A percentile compares a stretch with the other conserved stretches of the same genome.
These are phyloP conservation scores for Cyberlindnera petersonii DNA, from an alignment of 805 yeast genomes.

Conservation along the genomic window DNA sequence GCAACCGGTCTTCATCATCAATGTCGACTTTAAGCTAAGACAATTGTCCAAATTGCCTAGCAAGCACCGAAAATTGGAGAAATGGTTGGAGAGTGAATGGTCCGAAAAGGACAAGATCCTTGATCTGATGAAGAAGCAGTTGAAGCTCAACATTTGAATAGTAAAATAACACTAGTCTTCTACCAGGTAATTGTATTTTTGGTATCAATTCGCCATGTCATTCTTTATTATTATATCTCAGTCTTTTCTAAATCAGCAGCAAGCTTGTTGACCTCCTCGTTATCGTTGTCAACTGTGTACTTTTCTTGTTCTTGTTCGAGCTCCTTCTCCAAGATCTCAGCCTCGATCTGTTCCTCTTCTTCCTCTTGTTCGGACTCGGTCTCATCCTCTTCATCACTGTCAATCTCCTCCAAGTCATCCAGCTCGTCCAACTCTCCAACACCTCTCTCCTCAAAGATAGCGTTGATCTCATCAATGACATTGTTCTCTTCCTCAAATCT, in stretches of 20 bases:
- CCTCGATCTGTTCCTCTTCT: conserved; percentile 35
- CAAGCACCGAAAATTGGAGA: conserved; percentile 55
- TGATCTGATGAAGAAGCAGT: conserved; percentile 35
- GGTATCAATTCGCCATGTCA: too few relatives aligned
- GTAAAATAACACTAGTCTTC: neutral
- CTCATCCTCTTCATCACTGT: conserved; percentile 56
- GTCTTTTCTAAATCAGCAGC: conserved; percentile 58
- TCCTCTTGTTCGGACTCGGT: conserved; percentile 37
- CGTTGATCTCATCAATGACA: conserved; percentile 54
- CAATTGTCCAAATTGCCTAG: conserved; percentile 45
- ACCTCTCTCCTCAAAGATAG: conserved; percentile 66
- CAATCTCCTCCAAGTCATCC: conserved; percentile 88
- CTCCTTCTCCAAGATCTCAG: conserved; percentile 35
- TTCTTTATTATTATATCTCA: conserved; percentile 32
- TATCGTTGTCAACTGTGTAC: conserved; percentile 39
- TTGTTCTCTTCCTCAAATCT: conserved; percentile 85
- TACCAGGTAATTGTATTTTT: neutral
- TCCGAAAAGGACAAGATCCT: conserved; percentile 56
- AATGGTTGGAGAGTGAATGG: conserved; percentile 79
- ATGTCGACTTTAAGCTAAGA: conserved; percentile 27
- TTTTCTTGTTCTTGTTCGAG: conserved; percentile 37
- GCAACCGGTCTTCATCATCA: conserved; percentile 28
- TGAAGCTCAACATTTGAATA: conserved; percentile 19
- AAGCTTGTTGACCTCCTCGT: conserved; percentile 49
- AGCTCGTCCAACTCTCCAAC: conserved; percentile 85